phyloP scores from a whole-genome alignment of 495 filamentous ascomycete species.

The Tuber aestivum region DNA sequence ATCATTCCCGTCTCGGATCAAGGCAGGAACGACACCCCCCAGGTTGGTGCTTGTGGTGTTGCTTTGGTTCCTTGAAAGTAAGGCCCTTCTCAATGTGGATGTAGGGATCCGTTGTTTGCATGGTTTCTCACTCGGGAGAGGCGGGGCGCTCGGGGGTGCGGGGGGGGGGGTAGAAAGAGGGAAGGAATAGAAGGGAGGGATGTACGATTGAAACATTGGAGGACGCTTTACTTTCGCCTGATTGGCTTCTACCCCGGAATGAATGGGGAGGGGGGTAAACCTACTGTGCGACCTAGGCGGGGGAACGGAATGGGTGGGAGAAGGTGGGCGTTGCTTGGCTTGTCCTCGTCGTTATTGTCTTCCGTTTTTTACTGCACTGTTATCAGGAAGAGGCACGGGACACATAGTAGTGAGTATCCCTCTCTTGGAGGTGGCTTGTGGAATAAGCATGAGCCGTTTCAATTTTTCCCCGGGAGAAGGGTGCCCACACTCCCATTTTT shows the following conservation, averaged over 20 bases:
- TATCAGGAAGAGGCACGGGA: background rate
- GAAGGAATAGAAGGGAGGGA: background rate
- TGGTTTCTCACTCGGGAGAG: background rate
- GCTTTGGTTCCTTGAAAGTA: background rate
- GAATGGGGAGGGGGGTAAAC: background rate
- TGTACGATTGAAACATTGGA: background rate
- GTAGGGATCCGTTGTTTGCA: background rate
- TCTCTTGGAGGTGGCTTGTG: background rate
- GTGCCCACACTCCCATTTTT: background rate
- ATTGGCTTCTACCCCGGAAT: no score
- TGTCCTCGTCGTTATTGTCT: background rate
- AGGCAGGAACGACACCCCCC: no score
- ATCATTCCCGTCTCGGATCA: no score
- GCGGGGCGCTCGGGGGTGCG: background rate
- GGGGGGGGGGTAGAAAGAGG: background rate
- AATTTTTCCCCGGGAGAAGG: background rate
- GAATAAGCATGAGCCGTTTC: background rate
- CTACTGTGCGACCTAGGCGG: background rate
- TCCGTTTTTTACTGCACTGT: background rate
- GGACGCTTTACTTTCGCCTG: background rate
- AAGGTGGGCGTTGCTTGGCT: background rate
- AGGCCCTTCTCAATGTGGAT: background rate
- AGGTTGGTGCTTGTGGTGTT: no score
- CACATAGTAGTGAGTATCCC: background rate
- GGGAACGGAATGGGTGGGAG: background rate